A percentile compares a stretch with the other conserved stretches of the same genome.
Evolutionary conservation across 176 grass and related monocot genomes (phyloP).

Genomic region (Hsuehochloa calcarea): DNA sequence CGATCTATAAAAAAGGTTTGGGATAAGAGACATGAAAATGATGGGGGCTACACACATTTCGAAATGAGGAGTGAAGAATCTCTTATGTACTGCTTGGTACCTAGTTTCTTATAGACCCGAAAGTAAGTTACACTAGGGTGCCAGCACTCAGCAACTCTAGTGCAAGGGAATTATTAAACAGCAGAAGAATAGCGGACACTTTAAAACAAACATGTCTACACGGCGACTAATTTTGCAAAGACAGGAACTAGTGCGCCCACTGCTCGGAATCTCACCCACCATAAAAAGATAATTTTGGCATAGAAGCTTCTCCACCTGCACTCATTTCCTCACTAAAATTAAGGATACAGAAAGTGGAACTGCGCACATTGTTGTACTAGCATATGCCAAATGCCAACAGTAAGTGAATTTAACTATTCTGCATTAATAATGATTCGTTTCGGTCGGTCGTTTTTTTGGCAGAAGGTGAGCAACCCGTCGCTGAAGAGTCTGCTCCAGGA

Average conservation of each 20-base stretch:
- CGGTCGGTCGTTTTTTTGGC: neutral
- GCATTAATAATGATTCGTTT: neutral
- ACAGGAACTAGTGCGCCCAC: neutral
- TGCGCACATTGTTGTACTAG: neutral
- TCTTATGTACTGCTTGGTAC: neutral
- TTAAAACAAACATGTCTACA: neutral
- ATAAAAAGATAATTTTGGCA: neutral
- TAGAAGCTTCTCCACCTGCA: neutral
- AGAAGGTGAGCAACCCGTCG: conserved; percentile 64
- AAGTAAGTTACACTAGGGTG: neutral
- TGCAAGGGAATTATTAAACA: neutral
- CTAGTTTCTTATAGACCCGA: neutral
- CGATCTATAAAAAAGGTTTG: neutral
- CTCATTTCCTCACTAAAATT: neutral
- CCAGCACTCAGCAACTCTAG: neutral
- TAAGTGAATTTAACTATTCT: neutral
- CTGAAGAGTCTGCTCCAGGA: conserved; percentile 47
- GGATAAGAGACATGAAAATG: neutral
- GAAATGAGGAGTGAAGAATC: neutral
- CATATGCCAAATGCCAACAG: neutral
- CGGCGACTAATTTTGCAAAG: neutral
- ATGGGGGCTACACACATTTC: neutral
- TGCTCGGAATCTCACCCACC: neutral
- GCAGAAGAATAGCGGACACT: neutral
- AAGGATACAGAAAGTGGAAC: neutral